Evolutionary conservation across 208 protist species (phyloP), one percentile per base, ranked within the genome.

Genomic region (Acanthamoeba healyi): DNA sequence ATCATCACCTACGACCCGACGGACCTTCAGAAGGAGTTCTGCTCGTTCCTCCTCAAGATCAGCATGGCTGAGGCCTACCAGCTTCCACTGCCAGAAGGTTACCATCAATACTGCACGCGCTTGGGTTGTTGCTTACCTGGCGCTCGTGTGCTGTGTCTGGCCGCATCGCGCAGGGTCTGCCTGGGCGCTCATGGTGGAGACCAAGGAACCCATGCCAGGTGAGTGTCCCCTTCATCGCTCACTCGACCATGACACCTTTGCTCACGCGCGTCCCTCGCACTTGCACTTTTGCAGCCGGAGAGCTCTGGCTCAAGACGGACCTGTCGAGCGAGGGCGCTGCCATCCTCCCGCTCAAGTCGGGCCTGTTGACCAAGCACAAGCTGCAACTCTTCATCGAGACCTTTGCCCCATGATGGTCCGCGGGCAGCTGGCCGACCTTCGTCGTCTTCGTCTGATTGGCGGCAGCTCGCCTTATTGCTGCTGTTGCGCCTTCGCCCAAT

Each of bases 21-120:
- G 19, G 84, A 63, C 32, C 36, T 91, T 7, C 58, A 91, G 56
- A 91, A 91, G 54, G 58, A 91, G n/a, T 91, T 91, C 42, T 72
- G 61, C 40, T 40, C 84, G 2, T 91, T 72, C 34, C 61, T 91
- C 19, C 84, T 91, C 84, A 91, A 91, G 34, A n/a, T 91, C 84
- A 91, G 34, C 84, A 91, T 91, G 84, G 36, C 61, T 17, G 84
- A 91, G 40, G 84, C 84, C 34, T 91, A 91, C 56, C 84, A 91
- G 61, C 19, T 36, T 0, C 84, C 84, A 14, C 24, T 91, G 36
- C 84, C 84, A 9, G 58, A 91, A 91, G 84, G 36, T 79, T 79
- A 12, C n/a, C 65, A 29, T 22, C 36, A 19, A 74, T 44, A 24
- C 49, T 6, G 1, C 17, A 19, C 49, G 12, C 17, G 17, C 22